A percentile compares a stretch with the other conserved stretches of the same genome.
Conservation (phyloP, 305 asterid species). For the Rubia peregrina region DNA sequence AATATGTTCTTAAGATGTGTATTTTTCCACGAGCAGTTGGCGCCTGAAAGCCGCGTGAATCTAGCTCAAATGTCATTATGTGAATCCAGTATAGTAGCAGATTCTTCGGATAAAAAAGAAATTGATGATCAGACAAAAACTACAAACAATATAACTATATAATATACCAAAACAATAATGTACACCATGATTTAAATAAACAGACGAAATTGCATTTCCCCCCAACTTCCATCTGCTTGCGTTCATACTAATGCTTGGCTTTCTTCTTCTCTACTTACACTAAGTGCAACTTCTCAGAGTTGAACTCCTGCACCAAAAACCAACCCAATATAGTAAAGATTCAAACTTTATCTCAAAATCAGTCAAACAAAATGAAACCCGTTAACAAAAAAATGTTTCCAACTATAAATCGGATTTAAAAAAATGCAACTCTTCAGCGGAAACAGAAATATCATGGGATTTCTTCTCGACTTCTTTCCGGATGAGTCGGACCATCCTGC, state of each 20-base stretch:
- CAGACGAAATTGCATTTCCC: conserved; percentile 44
- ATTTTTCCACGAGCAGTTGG: conserved; percentile 56
- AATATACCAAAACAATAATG: not conserved
- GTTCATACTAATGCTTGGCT: conserved; percentile 84
- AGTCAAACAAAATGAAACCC: not conserved
- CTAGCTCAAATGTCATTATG: not conserved
- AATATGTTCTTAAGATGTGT: conserved; percentile 75
- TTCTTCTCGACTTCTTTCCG: too few relatives aligned
- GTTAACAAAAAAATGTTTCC: not conserved
- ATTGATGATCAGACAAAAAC: too few relatives aligned
- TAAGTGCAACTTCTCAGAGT: conserved; percentile 86
- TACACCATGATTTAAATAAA: not conserved
- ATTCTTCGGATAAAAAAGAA: too few relatives aligned
- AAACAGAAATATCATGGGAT: conserved; percentile 83
- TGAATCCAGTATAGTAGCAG: too few relatives aligned
- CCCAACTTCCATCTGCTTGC: conserved; percentile 74
- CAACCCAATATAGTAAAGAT: not conserved
- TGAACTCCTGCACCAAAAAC: conserved; percentile 56
- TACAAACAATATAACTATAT: not conserved
- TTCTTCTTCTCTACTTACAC: conserved; percentile 96
- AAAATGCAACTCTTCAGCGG: conserved; percentile 75
- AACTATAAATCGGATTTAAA: not conserved
- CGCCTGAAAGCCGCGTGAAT: conserved; percentile 36
- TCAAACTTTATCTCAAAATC: not conserved
- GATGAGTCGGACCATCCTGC: too few relatives aligned